phyloP scores from a whole-genome alignment of 495 filamentous ascomycete species.

The Trichoderma orchidacearum region DNA sequence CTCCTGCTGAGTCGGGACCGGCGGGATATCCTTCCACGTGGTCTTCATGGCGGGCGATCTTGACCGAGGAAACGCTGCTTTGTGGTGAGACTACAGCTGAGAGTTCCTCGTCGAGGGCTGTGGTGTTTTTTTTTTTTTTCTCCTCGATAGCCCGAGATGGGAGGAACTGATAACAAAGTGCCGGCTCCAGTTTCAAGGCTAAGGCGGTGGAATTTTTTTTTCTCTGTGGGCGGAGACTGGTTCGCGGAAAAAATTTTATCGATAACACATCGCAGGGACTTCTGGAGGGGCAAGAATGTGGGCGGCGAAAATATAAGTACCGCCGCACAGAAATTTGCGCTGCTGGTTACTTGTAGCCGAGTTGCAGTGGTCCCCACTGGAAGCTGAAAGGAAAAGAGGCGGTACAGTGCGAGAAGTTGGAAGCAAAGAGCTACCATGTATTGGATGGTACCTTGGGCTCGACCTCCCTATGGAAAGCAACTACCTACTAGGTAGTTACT shows the following conservation, averaged over 20 bases:
- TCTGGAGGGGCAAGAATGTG: neutral
- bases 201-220: constrained; percentile 1
- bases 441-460: too few relatives aligned
- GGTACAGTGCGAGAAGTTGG: neutral
- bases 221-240: neutral
- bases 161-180: neutral
- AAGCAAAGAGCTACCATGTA: too few relatives aligned
- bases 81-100: neutral
- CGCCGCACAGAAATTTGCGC: neutral
- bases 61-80: neutral
- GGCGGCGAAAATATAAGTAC: neutral
- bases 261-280: neutral
- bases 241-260: neutral
- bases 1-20: constrained; percentile 87
- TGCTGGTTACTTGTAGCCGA: neutral
- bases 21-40: constrained; percentile 57
- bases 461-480: too few relatives aligned
- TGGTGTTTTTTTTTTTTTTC: neutral
- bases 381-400: neutral
- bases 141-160: neutral
- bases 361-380: neutral
- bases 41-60: constrained; percentile 26
- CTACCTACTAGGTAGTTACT: too few relatives aligned
- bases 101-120: neutral
- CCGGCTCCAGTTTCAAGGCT: neutral